phyloP scores from a whole-genome alignment of 2,329 filamentous ascomycete species.

The Sporothrix sp. region DNA sequence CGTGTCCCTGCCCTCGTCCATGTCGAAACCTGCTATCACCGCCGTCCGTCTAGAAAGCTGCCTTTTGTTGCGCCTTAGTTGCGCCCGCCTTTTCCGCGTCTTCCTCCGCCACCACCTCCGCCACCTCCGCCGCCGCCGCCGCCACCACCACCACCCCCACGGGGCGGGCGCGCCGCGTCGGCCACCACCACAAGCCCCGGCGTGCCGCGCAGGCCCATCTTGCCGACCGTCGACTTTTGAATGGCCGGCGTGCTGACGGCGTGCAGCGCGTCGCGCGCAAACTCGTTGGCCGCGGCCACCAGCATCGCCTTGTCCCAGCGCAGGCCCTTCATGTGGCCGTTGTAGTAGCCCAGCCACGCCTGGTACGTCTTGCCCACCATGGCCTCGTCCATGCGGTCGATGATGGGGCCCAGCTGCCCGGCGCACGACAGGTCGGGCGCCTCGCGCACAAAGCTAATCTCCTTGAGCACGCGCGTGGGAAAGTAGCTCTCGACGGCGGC shows the following conservation, averaged over 20 bases:
- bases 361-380: slow-evolving; percentile 42
- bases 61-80: neutral
- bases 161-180: slow-evolving; percentile 27
- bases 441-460: slow-evolving; percentile 42
- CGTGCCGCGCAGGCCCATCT: slow-evolving; percentile 48
- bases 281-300: slow-evolving; percentile 42
- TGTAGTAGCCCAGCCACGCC: slow-evolving; percentile 49
- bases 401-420: slow-evolving; percentile 29
- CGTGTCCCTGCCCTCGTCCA: too few relatives aligned
- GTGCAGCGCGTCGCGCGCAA: slow-evolving; percentile 38
- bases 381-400: slow-evolving; percentile 35
- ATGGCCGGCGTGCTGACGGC: slow-evolving; percentile 38
- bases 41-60: neutral
- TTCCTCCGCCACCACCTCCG: neutral
- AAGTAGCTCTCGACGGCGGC: slow-evolving; percentile 42
- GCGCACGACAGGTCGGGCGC: slow-evolving; percentile 35
- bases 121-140: neutral
- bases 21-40: too few relatives aligned
- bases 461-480: slow-evolving; percentile 39
- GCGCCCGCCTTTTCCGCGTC: slow-evolving; percentile 19
- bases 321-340: slow-evolving; percentile 37
- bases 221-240: slow-evolving; percentile 37
- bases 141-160: slow-evolving; percentile 9
- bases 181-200: slow-evolving; percentile 38
- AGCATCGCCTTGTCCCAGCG: slow-evolving; percentile 35